Evolutionary conservation across 805 yeast genomes (phyloP).

Genomic region (Candida lessepsii): DNA sequence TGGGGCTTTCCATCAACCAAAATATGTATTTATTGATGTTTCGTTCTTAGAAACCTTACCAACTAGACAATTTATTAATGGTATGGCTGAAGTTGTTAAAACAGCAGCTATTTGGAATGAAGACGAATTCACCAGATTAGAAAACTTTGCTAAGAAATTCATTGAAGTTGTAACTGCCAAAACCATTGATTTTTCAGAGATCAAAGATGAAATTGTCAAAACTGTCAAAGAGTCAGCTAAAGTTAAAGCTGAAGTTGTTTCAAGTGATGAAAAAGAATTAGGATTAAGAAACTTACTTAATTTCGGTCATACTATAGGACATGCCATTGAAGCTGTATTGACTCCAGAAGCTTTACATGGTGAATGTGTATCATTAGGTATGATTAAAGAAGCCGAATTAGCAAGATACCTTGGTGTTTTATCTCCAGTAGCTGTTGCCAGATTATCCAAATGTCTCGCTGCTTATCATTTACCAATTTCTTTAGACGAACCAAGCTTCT

Average conservation of each 20-base stretch:
- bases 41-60: constrained; percentile 86
- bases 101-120: constrained; percentile 99
- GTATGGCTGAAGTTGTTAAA: constrained; percentile 97
- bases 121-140: constrained; percentile 80
- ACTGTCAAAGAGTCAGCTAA: constrained; percentile 81
- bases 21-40: constrained; percentile 82
- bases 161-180: constrained; percentile 55
- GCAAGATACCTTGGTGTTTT: constrained; percentile 87
- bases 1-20: constrained; percentile 98
- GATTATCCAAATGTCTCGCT: constrained; percentile 76
- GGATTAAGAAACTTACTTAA: constrained; percentile 88
- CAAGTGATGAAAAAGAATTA: constrained; percentile 92
- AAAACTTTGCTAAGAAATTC: constrained; percentile 67
- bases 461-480: constrained; percentile 87
- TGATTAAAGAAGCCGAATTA: constrained; percentile 91
- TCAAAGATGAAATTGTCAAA: constrained; percentile 70
- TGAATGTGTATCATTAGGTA: constrained; percentile 98
- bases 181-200: constrained; percentile 55
- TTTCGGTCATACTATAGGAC: constrained; percentile 97
- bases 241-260: constrained; percentile 93
- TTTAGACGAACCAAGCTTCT: constrained; percentile 66
- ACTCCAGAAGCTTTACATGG: constrained; percentile 97
- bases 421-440: constrained; percentile 90
- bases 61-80: constrained; percentile 90
- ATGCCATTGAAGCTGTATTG: constrained; percentile 95